Conservation (phyloP, 2,329 filamentous ascomycete species). For the Phaeosphaeria sp. region DNA sequence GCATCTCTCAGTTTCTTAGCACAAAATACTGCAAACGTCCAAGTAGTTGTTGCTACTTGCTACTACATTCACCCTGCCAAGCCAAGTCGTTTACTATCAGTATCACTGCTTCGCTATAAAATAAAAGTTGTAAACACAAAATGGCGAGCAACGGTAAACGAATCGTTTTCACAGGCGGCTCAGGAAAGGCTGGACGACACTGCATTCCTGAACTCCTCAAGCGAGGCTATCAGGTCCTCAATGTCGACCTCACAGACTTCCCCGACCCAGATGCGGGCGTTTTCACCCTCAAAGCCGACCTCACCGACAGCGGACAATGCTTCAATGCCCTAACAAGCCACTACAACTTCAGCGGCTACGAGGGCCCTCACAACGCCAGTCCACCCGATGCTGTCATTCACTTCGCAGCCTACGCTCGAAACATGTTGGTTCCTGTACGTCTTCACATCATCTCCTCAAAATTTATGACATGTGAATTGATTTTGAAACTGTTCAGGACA, state of each 20-base stretch:
- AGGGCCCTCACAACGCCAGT: slow-evolving; percentile 49
- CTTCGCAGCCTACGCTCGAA: slow-evolving; percentile 64
- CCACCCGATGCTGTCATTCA: slow-evolving; percentile 68
- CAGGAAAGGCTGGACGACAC: slow-evolving; percentile 60
- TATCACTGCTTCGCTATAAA: too few species aligned
- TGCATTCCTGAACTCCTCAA: slow-evolving; percentile 61
- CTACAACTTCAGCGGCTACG: slow-evolving; percentile 60
- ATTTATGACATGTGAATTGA: slow-evolving; percentile 65
- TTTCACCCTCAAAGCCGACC: slow-evolving; percentile 62
- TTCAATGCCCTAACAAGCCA: slow-evolving; percentile 63
- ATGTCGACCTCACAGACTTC: slow-evolving; percentile 60
- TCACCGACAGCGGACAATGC: slow-evolving; percentile 62
- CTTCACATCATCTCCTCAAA: slow-evolving; percentile 27
- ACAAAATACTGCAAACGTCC: neutral
- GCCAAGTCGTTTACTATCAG: neutral
- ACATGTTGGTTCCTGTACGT: slow-evolving; percentile 61
- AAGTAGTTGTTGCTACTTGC: neutral
- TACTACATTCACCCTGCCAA: neutral
- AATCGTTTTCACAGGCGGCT: slow-evolving; percentile 56
- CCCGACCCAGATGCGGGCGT: slow-evolving; percentile 52
- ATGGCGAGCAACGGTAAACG: slow-evolving; percentile 47
- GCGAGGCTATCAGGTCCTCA: slow-evolving; percentile 60
- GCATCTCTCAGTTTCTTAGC: neutral
- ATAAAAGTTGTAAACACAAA: neutral
- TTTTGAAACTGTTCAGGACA: slow-evolving; percentile 48